These are phyloP conservation scores for Meyerozyma carpophila DNA, from an alignment of 1,139 yeast genomes.

Conservation along the genomic window DNA sequence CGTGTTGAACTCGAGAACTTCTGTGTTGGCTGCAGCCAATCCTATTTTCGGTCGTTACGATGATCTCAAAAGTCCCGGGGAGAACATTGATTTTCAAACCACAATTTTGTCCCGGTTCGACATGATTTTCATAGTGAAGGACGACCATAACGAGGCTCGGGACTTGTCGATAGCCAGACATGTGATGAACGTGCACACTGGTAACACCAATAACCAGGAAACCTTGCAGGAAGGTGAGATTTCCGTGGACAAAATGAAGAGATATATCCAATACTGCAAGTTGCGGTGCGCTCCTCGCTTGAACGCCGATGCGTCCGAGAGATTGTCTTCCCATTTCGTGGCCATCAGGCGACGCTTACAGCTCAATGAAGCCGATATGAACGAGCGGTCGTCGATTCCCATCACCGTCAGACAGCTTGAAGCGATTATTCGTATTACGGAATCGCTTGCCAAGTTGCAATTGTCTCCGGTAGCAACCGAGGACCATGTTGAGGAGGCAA, in stretches of 20 bases:
- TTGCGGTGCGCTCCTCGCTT: conserved; percentile 89
- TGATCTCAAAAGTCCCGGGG: conserved; percentile 94
- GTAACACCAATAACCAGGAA: conserved; percentile 49
- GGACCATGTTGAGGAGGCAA: conserved; percentile 93
- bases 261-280: conserved; percentile 88
- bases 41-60: conserved; percentile 96
- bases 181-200: conserved; percentile 92
- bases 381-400: conserved; percentile 92
- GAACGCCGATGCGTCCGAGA: conserved; percentile 84
- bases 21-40: conserved; percentile 96
- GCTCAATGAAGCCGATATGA: conserved; percentile 71
- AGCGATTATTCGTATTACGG: conserved; percentile 94
- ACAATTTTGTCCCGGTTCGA: conserved; percentile 96
- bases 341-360: conserved; percentile 83
- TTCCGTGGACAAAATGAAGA: conserved; percentile 83
- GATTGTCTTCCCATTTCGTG: conserved; percentile 90
- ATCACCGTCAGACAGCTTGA: conserved; percentile 96
- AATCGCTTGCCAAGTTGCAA: conserved; percentile 83
- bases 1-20: conserved; percentile 88
- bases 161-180: conserved; percentile 91
- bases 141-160: conserved; percentile 81
- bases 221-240: conserved; percentile 76
- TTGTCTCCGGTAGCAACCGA: conserved; percentile 80
- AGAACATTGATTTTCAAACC: conserved; percentile 94
- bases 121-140: conserved; percentile 96